Conservation (phyloP, 116 monocot genomes). For the Iris pallida region DNA sequence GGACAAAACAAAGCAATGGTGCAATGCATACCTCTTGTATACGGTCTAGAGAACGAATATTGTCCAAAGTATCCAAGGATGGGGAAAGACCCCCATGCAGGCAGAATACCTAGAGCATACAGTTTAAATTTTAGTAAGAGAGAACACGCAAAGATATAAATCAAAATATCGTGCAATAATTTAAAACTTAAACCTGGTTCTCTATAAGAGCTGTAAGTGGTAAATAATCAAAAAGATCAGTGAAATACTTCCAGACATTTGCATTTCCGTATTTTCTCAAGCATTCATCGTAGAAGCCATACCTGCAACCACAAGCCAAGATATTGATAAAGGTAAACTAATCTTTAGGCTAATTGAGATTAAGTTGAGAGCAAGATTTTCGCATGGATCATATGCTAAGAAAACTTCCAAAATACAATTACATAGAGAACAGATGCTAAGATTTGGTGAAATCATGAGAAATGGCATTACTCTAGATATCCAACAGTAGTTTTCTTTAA, state of each 20-base stretch:
- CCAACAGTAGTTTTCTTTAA: too few relatives aligned
- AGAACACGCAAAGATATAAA: neutral
- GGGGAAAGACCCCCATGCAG: conserved; percentile 79
- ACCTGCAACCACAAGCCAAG: conserved; percentile 27
- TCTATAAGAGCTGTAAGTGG: conserved; percentile 75
- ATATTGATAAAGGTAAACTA: neutral
- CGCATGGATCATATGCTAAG: too few relatives aligned
- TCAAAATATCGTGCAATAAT: neutral
- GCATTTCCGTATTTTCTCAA: conserved; percentile 86
- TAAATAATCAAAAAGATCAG: conserved; percentile 77
- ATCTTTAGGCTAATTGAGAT: neutral
- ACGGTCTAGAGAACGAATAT: conserved; percentile 92
- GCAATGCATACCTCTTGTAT: conserved; percentile 78
- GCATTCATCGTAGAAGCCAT: conserved; percentile 90
- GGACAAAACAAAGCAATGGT: neutral
- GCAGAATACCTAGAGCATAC: conserved; percentile 49
- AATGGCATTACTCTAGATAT: too few relatives aligned
- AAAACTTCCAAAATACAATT: too few relatives aligned
- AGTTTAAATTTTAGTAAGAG: neutral
- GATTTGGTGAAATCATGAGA: too few relatives aligned
- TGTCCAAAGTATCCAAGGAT: conserved; percentile 91
- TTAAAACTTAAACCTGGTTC: conserved; percentile 34
- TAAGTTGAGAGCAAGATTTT: too few relatives aligned
- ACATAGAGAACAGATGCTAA: too few relatives aligned
- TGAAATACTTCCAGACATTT: conserved; percentile 77